phyloP scores from a whole-genome alignment of 164 flowering plant species.

The Euptelea pleiosperma region DNA sequence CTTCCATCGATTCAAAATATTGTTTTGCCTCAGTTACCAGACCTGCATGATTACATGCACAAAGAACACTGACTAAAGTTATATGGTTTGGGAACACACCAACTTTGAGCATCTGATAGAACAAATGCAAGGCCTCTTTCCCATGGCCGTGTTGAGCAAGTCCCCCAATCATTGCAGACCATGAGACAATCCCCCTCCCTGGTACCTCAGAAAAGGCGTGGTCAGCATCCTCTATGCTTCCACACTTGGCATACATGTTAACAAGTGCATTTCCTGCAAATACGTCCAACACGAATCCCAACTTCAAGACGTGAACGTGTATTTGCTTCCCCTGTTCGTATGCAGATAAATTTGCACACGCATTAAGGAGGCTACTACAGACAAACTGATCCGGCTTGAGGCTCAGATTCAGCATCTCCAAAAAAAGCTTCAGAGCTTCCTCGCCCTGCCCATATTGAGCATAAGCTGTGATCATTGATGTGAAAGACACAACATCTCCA shows the following conservation, averaged over 20 bases:
- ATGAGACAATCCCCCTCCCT: constrained; percentile 63
- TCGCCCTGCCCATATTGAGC: constrained; percentile 67
- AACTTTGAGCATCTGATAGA: constrained; percentile 55
- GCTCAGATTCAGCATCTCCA: constrained; percentile 40
- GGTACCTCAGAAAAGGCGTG: constrained; percentile 54
- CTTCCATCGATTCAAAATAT: constrained; percentile 13
- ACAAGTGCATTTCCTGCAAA: constrained; percentile 85
- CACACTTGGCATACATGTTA: constrained; percentile 86
- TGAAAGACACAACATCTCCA: constrained; percentile 58
- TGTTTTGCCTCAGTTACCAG: constrained; percentile 10
- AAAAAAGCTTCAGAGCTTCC: constrained; percentile 69
- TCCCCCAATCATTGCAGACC: constrained; percentile 89
- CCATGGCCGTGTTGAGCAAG: constrained; percentile 87
- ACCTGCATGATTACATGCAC: constrained; percentile 16
- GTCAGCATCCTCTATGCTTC: constrained; percentile 70
- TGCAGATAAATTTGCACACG: constrained; percentile 76
- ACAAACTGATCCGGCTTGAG: constrained; percentile 59
- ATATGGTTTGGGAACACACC: constrained; percentile 58
- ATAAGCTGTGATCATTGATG: constrained; percentile 68
- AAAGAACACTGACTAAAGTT: constrained; percentile 12
- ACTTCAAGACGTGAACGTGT: constrained; percentile 63
- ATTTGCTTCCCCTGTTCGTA: constrained; percentile 85
- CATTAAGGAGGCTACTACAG: constrained; percentile 64
- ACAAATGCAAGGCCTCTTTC: constrained; percentile 53
- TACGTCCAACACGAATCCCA: constrained; percentile 52